A percentile compares a stretch with the other conserved stretches of the same genome.
Evolutionary conservation across 768 basidiomycete genomes (phyloP).

Genomic region (Clavulina sp.): DNA sequence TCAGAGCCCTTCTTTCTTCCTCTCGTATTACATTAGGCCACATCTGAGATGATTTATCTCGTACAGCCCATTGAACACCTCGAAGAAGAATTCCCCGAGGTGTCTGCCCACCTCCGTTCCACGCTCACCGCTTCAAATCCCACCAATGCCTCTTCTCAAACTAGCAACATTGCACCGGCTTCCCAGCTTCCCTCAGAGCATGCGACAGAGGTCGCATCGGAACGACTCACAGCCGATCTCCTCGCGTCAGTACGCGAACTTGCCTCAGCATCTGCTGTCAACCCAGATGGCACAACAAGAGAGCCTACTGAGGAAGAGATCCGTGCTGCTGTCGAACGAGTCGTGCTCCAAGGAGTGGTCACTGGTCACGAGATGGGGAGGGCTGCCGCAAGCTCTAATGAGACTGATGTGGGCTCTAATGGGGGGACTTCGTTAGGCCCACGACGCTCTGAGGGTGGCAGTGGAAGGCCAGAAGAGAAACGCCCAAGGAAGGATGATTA

Average conservation of each 20-base stretch:
- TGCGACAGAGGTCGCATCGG: slow-evolving; percentile 51
- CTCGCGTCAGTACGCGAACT: slow-evolving; percentile 44
- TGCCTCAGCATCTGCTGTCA: slow-evolving; percentile 42
- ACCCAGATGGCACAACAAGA: slow-evolving; percentile 35
- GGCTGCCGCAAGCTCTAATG: too few relatives aligned
- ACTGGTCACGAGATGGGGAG: too few relatives aligned
- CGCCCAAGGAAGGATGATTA: too few relatives aligned
- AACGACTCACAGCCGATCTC: slow-evolving; percentile 47
- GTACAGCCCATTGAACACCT: slow-evolving; percentile 52
- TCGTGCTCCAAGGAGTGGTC: slow-evolving; percentile 48
- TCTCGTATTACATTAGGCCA: not conserved
- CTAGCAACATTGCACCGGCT: slow-evolving; percentile 12
- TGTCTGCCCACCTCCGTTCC: slow-evolving; percentile 46
- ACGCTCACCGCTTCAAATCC: slow-evolving; percentile 17
- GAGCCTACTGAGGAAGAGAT: slow-evolving; percentile 53
- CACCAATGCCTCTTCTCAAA: slow-evolving; percentile 9
- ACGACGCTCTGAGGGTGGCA: too few relatives aligned
- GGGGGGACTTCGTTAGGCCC: too few relatives aligned
- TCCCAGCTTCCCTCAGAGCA: slow-evolving; percentile 36
- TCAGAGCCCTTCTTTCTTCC: not conserved
- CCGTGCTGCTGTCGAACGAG: slow-evolving; percentile 38
- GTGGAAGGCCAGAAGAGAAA: too few relatives aligned
- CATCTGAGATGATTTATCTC: too few relatives aligned
- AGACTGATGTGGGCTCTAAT: too few relatives aligned
- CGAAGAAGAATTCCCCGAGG: slow-evolving; percentile 48